These are phyloP conservation scores for Suhomyces prunicola DNA, from an alignment of 805 yeast genomes.

Conservation along the genomic window DNA sequence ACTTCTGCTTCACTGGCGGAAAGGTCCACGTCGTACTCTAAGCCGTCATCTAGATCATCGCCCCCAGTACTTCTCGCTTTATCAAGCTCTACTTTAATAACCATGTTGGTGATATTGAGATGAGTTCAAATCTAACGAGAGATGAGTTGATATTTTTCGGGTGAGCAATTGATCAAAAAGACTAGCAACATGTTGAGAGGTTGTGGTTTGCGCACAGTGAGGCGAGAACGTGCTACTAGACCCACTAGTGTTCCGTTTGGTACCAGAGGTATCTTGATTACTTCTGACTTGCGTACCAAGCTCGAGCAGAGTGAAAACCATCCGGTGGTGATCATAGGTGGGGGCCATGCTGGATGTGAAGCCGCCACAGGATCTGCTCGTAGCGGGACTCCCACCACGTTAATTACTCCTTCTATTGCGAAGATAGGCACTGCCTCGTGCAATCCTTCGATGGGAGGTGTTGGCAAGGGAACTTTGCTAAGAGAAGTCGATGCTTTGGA, in stretches of 20 bases:
- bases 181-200: background rate
- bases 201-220: background rate
- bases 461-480: slow-evolving; percentile 91
- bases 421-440: slow-evolving; percentile 95
- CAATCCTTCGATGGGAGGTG: slow-evolving; percentile 97
- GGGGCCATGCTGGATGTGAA: slow-evolving; percentile 98
- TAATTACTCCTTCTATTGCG: slow-evolving; percentile 70
- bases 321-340: slow-evolving; percentile 90
- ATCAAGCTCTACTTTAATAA: background rate
- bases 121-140: background rate
- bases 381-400: slow-evolving; percentile 63
- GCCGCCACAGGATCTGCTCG: slow-evolving; percentile 94
- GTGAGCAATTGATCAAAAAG: background rate
- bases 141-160: background rate
- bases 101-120: background rate
- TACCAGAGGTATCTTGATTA: slow-evolving; percentile 14
- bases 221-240: background rate
- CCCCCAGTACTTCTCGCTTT: background rate
- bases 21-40: slow-evolving; percentile 54
- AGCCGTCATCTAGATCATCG: slow-evolving; percentile 80
- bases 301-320: slow-evolving; percentile 8
- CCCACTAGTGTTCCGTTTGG: background rate
- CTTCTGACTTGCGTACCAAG: slow-evolving; percentile 14
- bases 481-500: slow-evolving; percentile 95
- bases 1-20: slow-evolving; percentile 16